phyloP scores from a whole-genome alignment of 1,284 basidiomycete species.

The Apiotrichum veenhuisii region DNA sequence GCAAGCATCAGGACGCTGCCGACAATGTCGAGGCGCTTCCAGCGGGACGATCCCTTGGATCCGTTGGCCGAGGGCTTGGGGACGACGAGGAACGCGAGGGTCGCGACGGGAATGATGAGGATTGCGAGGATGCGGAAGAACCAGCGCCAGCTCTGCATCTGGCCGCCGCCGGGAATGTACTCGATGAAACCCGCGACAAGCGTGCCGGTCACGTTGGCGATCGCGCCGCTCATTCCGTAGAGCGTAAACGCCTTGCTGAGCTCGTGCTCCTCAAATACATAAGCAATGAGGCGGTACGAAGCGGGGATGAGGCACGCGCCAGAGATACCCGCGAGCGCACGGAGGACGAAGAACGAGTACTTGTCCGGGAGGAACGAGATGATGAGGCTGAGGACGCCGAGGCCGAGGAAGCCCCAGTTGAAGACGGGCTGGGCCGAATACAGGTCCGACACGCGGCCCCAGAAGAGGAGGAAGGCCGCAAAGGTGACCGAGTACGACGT shows the following conservation, averaged over 20 bases:
- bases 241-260: slow-evolving; percentile 38
- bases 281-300: slow-evolving; percentile 41
- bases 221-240: slow-evolving; percentile 42
- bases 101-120: slow-evolving; percentile 28
- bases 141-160: slow-evolving; percentile 46
- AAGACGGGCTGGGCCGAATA: slow-evolving; percentile 38
- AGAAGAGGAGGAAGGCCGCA: slow-evolving; percentile 36
- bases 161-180: slow-evolving; percentile 42
- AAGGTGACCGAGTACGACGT: slow-evolving; percentile 42
- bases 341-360: slow-evolving; percentile 34
- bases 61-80: slow-evolving; percentile 7
- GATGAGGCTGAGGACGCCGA: slow-evolving; percentile 29
- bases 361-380: slow-evolving; percentile 36
- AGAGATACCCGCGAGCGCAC: slow-evolving; percentile 32
- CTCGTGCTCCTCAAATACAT: slow-evolving; percentile 35
- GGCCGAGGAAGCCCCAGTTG: slow-evolving; percentile 27
- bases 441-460: slow-evolving; percentile 38
- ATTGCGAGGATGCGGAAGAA: slow-evolving; percentile 27
- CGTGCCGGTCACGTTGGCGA: slow-evolving; percentile 40
- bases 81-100: slow-evolving; percentile 20
- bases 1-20: slow-evolving; percentile 34
- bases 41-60: slow-evolving; percentile 12
- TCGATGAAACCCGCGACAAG: slow-evolving; percentile 42
- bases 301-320: slow-evolving; percentile 37
- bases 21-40: slow-evolving; percentile 40